Percentiles rank a stretch among this genome's conserved stretches.
Conservation (phyloP, 257 asterid genomes). For the Solanum piurae region DNA sequence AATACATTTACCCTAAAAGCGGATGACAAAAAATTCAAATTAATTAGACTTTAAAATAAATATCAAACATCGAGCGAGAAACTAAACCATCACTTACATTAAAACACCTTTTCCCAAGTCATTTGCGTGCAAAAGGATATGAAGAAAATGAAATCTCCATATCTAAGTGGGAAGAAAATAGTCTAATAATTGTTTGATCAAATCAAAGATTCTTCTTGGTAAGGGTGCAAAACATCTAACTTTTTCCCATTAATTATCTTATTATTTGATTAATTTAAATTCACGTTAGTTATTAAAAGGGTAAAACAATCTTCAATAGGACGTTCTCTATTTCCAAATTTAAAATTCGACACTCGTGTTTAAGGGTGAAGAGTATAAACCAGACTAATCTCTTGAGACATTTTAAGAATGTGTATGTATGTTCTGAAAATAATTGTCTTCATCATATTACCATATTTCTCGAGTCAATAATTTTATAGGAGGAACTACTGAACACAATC, state of each 20-base stretch:
- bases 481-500: too few species aligned
- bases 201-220: conserved; percentile 5
- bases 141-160: background rate
- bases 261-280: background rate
- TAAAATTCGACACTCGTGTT: accelerated
- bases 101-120: background rate
- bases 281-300: background rate
- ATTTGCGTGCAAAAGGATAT: background rate
- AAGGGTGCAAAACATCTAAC: background rate
- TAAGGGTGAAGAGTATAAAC: too few species aligned
- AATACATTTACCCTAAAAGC: background rate
- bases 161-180: background rate
- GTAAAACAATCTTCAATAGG: background rate
- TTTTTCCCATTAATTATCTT: background rate
- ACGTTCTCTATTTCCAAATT: background rate
- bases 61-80: background rate
- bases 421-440: too few species aligned
- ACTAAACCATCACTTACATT: too few species aligned
- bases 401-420: background rate
- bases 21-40: background rate
- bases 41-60: background rate
- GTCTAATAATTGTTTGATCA: background rate
- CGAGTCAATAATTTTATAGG: too few species aligned
- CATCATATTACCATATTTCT: too few species aligned
- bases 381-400: too few species aligned